phyloP scores from a whole-genome alignment of 1,284 basidiomycete genomes.

The Apiotrichum akiyoshidainum region DNA sequence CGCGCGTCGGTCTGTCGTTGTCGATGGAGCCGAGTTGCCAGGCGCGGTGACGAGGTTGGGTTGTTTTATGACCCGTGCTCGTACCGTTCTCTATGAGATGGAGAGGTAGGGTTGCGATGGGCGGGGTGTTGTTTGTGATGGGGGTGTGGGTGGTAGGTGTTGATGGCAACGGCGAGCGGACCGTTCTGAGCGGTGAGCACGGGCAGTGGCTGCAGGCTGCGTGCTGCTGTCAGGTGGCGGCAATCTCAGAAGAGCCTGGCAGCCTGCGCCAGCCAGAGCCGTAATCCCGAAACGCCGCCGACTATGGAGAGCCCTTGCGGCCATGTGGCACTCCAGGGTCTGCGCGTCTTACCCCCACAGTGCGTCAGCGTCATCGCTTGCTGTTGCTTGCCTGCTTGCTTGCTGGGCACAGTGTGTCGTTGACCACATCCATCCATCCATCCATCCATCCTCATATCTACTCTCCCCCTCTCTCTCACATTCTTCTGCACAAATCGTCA shows the following conservation, averaged over 20 bases:
- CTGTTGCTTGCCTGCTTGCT: too few species aligned
- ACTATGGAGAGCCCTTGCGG: neutral
- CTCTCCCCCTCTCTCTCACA: too few species aligned
- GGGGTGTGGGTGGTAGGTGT: neutral
- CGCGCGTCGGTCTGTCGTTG: constrained; percentile 1
- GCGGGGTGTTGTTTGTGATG: neutral
- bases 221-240: neutral
- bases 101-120: neutral
- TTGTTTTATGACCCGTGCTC: neutral
- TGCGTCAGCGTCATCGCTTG: too few species aligned
- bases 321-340: neutral
- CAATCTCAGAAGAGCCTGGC: neutral
- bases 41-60: neutral
- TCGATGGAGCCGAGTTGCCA: neutral
- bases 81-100: neutral
- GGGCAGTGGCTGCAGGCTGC: neutral
- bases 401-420: too few species aligned
- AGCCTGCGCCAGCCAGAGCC: neutral
- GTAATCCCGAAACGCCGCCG: neutral
- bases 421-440: too few species aligned
- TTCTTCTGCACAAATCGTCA: too few species aligned
- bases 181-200: neutral
- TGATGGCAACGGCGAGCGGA: constrained; percentile 1
- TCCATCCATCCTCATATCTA: too few species aligned
- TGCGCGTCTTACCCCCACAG: too few species aligned